Percentiles rank a stretch among this genome's conserved stretches.
These are phyloP conservation scores for Termitomyces bulborhizus DNA, from an alignment of 768 basidiomycete genomes.

Conservation along the genomic window DNA sequence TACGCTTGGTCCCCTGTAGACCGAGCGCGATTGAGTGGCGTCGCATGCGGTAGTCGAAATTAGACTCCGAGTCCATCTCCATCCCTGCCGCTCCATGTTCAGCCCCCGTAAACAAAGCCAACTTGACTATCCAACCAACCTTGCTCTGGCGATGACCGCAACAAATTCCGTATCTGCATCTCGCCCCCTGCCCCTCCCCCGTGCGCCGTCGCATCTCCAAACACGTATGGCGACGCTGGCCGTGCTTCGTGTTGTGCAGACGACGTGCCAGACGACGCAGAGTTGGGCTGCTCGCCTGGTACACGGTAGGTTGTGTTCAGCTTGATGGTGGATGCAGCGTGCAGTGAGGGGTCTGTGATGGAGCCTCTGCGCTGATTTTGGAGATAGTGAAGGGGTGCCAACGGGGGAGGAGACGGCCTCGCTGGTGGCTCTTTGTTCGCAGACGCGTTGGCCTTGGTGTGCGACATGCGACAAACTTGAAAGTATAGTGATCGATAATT, in stretches of 20 bases:
- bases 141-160: conserved; percentile 55
- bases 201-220: conserved; percentile 55
- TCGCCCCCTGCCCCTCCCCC: conserved; percentile 28
- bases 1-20: conserved; percentile 72
- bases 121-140: conserved; percentile 13
- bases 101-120: conserved; percentile 5
- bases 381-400: conserved; percentile 72
- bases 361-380: conserved; percentile 81
- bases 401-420: conserved; percentile 50
- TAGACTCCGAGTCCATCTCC: conserved; percentile 34
- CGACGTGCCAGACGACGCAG: conserved; percentile 21
- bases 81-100: conserved; percentile 19
- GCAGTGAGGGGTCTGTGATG: conserved; percentile 77
- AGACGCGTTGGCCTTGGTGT: conserved; percentile 7
- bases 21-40: conserved; percentile 68
- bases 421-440: conserved; percentile 20
- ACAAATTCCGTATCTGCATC: conserved; percentile 50
- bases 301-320: conserved; percentile 20
- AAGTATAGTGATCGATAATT: conserved; percentile 20
- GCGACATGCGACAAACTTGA: too few species aligned
- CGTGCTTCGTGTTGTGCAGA: conserved; percentile 35
- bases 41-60: conserved; percentile 64
- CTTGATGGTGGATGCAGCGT: conserved; percentile 32
- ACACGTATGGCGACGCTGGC: conserved; percentile 62
- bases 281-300: conserved; percentile 16